Evolutionary conservation across 1,284 basidiomycete species (phyloP).

Genomic region (Ustilago nuda): DNA sequence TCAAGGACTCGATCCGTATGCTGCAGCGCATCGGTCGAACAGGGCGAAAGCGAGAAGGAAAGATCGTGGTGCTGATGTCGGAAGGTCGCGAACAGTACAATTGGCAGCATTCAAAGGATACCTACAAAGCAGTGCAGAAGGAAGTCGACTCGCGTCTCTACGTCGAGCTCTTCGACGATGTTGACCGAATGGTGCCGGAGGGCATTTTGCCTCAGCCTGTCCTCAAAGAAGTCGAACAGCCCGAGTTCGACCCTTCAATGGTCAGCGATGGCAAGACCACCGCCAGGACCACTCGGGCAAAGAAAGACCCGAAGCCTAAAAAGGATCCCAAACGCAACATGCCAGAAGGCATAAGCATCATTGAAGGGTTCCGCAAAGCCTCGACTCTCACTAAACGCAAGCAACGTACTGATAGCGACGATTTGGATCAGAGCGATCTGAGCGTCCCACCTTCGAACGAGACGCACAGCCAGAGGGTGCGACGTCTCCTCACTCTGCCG

Average conservation of each 20-base stretch:
- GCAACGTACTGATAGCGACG: slow-evolving; percentile 12
- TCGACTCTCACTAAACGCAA: slow-evolving; percentile 50
- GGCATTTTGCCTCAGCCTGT: slow-evolving; percentile 80
- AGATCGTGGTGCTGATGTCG: slow-evolving; percentile 91
- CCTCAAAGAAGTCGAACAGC: slow-evolving; percentile 78
- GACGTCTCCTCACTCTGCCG: slow-evolving; percentile 10
- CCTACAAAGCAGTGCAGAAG: slow-evolving; percentile 89
- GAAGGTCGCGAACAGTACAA: slow-evolving; percentile 91
- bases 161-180: slow-evolving; percentile 91
- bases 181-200: slow-evolving; percentile 84
- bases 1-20: slow-evolving; percentile 96
- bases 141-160: slow-evolving; percentile 86
- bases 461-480: slow-evolving; percentile 37
- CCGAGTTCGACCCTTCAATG: slow-evolving; percentile 66
- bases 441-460: slow-evolving; percentile 13
- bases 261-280: slow-evolving; percentile 31
- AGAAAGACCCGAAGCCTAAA: slow-evolving; percentile 42
- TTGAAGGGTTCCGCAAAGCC: slow-evolving; percentile 59
- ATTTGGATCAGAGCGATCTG: slow-evolving; percentile 9
- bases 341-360: slow-evolving; percentile 48
- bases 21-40: slow-evolving; percentile 96
- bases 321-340: slow-evolving; percentile 61
- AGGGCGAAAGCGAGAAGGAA: slow-evolving; percentile 89
- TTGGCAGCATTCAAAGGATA: slow-evolving; percentile 88
- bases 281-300: slow-evolving; percentile 22